Evolutionary conservation across 2,329 filamentous ascomycete genomes (phyloP), one percentile per base, ranked within the genome.

Genomic region (Monilinia polystroma): DNA sequence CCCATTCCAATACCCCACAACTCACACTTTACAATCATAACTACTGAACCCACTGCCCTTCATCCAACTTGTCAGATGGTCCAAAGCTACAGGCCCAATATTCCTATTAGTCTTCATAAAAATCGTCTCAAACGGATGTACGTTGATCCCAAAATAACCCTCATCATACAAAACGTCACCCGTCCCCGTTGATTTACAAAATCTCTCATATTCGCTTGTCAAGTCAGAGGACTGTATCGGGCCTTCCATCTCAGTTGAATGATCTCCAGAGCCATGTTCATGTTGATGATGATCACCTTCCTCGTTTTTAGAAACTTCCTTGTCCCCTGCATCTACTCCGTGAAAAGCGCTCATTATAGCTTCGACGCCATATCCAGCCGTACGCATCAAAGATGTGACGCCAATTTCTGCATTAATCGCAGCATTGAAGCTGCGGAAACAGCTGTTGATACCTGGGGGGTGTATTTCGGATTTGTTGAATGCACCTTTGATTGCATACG

Each of bases 51-150:
- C 23, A 11, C 20, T 54, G 20, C 49, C 56, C 12, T 47, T 43
- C 56, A 54, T 62, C 64, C 38, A 66, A 60, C 26, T 64, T 51
- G 67, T 73, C 64, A 73, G 62, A 56, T 65, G 69, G 26, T 70
- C 60, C 38, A 74, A 51, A 35, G 58, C 65, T 1, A 70, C 35
- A 1, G 65, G 66, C 54, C 72, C 69, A 23, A 74, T 66, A 55
- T 72, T 60, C 29, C 73, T 62, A 67, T 75, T 73, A 16, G 69
- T 72, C 68, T 76, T 76, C 23, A 70, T 68, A 52, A 73, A 76
- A 8, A 72, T 60, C 20, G 72, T 75, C 69, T 76, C 73, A 29
- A 68, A 76, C 2, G 72, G 70, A 68, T 72, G 70, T 7, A 75
- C 56, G 64, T 71, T 72, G 12, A 67, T 73, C 1, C 74, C 74